phyloP scores from a whole-genome alignment of 2,329 filamentous ascomycete genomes.

The Beauveria rudraprayagi region DNA sequence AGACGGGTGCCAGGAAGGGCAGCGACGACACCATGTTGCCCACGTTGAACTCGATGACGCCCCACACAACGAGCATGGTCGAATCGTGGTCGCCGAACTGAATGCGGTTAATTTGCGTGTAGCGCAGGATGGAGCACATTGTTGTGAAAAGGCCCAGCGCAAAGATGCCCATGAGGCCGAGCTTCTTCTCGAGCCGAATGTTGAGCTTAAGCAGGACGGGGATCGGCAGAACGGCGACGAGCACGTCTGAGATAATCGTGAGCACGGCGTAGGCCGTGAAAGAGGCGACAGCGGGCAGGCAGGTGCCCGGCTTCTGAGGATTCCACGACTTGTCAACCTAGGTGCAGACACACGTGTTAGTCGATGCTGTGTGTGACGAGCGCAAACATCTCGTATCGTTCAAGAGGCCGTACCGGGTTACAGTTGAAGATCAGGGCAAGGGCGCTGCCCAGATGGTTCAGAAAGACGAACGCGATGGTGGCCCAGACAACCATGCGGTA shows the following conservation, averaged over 20 bases:
- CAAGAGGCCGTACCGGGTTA: constrained; percentile 30
- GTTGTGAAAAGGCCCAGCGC: constrained; percentile 47
- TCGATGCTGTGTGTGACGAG: background rate
- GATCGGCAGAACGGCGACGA: constrained; percentile 42
- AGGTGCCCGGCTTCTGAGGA: constrained; percentile 26
- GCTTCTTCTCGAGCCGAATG: constrained; percentile 39
- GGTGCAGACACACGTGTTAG: constrained; percentile 10
- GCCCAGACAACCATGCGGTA: constrained; percentile 39
- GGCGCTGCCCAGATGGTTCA: constrained; percentile 40
- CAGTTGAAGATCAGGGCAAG: constrained; percentile 44
- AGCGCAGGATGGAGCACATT: constrained; percentile 44
- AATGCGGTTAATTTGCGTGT: constrained; percentile 42
- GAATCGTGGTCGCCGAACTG: constrained; percentile 44
- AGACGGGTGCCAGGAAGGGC: constrained; percentile 37
- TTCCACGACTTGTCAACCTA: constrained; percentile 28
- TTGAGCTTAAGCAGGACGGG: constrained; percentile 42
- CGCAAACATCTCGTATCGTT: background rate
- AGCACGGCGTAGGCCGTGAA: constrained; percentile 45
- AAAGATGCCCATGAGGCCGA: constrained; percentile 44
- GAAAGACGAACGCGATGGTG: constrained; percentile 34
- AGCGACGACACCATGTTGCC: constrained; percentile 42
- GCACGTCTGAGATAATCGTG: constrained; percentile 42
- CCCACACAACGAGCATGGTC: constrained; percentile 49
- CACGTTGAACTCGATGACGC: constrained; percentile 49
- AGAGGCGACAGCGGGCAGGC: constrained; percentile 37